phyloP scores from a whole-genome alignment of 176 grass and related monocot genomes.

The Eleusine coracana region DNA sequence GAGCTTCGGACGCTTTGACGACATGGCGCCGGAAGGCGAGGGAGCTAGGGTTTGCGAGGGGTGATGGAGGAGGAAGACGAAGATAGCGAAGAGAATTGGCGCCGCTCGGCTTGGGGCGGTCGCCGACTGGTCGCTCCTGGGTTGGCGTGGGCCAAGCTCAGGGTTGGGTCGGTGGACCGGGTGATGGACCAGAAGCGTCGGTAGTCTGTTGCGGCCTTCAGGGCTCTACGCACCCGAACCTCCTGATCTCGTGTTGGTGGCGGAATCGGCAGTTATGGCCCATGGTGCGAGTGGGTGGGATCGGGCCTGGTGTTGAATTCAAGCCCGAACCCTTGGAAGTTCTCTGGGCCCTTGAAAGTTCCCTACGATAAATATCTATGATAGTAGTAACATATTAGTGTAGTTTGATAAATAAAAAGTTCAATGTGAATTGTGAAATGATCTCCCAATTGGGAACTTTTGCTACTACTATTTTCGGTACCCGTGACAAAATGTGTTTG shows the following conservation, averaged over 20 bases:
- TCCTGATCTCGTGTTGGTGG: background rate
- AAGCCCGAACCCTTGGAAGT: too few relatives aligned
- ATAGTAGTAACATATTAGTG: too few relatives aligned
- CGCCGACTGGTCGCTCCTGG: conserved; percentile 11
- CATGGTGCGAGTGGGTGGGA: background rate
- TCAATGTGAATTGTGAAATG: too few relatives aligned
- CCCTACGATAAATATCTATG: too few relatives aligned
- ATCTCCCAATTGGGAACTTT: too few relatives aligned
- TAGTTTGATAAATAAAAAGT: too few relatives aligned
- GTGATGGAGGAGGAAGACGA: conserved; percentile 14
- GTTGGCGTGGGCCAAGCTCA: conserved; percentile 31
- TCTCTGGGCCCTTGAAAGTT: too few relatives aligned
- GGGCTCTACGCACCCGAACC: background rate
- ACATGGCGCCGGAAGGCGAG: conserved; percentile 48
- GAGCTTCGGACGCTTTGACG: conserved; percentile 87
- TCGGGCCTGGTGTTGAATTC: background rate
- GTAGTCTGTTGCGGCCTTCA: background rate
- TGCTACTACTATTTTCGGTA: too few relatives aligned
- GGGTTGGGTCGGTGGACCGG: too few relatives aligned
- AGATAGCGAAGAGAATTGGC: conserved; percentile 32
- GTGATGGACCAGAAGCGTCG: background rate
- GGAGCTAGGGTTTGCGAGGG: background rate
- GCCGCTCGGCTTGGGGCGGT: conserved; percentile 27
- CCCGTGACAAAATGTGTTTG: too few relatives aligned
- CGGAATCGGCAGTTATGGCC: background rate